Conservation (phyloP, 2,329 filamentous ascomycete species). For the Phialocephala sp. region DNA sequence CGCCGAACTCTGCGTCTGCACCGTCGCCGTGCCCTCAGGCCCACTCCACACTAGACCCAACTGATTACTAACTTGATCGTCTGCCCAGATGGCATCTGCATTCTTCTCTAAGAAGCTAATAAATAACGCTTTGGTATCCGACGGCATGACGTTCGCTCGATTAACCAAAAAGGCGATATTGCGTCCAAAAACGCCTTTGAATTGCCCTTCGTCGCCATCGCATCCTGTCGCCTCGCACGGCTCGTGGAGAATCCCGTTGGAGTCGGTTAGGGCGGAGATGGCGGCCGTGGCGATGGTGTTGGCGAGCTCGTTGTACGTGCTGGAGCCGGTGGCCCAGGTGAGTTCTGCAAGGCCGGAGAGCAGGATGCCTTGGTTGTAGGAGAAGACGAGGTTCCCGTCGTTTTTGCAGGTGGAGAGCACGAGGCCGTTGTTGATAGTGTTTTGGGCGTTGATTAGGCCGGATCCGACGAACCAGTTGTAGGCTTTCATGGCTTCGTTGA, state of each 20-base stretch:
- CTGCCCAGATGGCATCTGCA: slow-evolving; percentile 69
- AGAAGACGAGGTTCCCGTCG: slow-evolving; percentile 50
- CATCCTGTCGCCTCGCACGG: slow-evolving; percentile 56
- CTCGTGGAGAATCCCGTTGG: slow-evolving; percentile 57
- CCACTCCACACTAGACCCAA: slow-evolving; percentile 71
- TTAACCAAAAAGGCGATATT: slow-evolving; percentile 65
- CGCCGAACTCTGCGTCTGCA: slow-evolving; percentile 67
- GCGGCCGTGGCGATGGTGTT: slow-evolving; percentile 60
- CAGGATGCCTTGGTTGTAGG: slow-evolving; percentile 67
- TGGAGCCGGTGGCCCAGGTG: slow-evolving; percentile 54
- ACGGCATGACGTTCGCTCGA: slow-evolving; percentile 37
- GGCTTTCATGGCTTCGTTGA: slow-evolving; percentile 57
- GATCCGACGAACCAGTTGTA: slow-evolving; percentile 57
- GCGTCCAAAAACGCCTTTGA: slow-evolving; percentile 74
- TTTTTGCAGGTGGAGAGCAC: slow-evolving; percentile 55
- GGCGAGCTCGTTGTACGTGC: slow-evolving; percentile 52
- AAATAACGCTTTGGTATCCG: slow-evolving; percentile 56
- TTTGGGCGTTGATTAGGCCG: slow-evolving; percentile 53
- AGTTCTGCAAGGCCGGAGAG: slow-evolving; percentile 63
- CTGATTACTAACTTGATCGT: slow-evolving; percentile 57
- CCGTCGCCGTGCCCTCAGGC: slow-evolving; percentile 58
- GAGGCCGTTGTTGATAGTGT: slow-evolving; percentile 61
- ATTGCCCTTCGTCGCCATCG: slow-evolving; percentile 60
- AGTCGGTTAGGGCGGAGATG: slow-evolving; percentile 51
- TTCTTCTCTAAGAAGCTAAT: slow-evolving; percentile 62